A percentile compares a stretch with the other conserved stretches of the same genome.
Evolutionary conservation across 1,284 basidiomycete genomes (phyloP).

Genomic region (Peniophora sp.): DNA sequence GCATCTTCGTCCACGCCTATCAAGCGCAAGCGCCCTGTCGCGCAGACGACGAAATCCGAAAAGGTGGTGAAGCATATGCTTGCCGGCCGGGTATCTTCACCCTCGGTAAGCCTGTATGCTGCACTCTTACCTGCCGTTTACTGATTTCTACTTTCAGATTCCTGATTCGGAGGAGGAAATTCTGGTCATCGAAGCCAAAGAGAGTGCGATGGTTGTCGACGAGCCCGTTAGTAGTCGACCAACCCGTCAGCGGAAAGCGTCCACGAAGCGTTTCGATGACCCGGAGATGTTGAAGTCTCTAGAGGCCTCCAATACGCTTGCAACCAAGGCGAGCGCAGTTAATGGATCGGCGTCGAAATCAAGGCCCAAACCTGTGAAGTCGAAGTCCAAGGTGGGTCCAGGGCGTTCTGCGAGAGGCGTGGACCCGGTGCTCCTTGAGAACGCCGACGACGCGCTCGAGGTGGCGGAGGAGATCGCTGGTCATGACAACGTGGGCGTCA

Average conservation of each 20-base stretch:
- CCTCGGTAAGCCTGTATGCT: slow-evolving; percentile 2
- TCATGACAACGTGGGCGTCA: no score
- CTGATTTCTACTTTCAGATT: slow-evolving; percentile 6
- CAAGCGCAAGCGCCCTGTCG: not conserved
- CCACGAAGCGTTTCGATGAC: not conserved
- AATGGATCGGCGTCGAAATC: not conserved
- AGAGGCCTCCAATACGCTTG: not conserved
- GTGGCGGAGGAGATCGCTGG: no score
- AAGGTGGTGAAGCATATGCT: slow-evolving; percentile 1
- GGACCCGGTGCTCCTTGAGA: no score
- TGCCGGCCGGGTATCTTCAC: not conserved
- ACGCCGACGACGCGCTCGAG: no score
- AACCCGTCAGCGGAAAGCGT: not conserved
- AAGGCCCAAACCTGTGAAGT: slow-evolving; percentile 1
- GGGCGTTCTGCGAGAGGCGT: slow-evolving; percentile 34
- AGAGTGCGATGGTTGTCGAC: not conserved
- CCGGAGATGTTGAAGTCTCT: not conserved
- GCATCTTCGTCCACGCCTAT: not conserved
- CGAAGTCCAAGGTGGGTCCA: slow-evolving; percentile 32
- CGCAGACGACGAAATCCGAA: slow-evolving; percentile 2
- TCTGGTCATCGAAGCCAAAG: not conserved
- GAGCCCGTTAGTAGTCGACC: not conserved
- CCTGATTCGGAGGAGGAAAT: slow-evolving; percentile 12
- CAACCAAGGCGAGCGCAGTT: not conserved
- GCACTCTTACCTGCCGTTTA: not conserved